Conservation (phyloP, 2,329 filamentous ascomycete genomes). For the Purpureocillium takamizusanense region DNA sequence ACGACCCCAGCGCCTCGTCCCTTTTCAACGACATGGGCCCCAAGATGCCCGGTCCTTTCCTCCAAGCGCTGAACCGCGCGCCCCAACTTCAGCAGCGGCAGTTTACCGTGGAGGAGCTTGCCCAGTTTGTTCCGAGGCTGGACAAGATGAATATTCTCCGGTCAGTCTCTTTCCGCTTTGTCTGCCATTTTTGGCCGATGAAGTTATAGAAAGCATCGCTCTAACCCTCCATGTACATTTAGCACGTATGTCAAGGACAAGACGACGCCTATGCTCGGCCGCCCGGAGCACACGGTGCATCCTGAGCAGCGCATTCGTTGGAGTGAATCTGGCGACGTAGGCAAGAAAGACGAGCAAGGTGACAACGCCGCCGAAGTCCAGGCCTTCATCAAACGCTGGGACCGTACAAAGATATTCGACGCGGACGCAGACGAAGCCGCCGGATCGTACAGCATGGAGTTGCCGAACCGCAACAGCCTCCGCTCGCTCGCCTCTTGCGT, state of each 20-base stretch:
- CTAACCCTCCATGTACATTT: no score
- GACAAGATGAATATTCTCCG: constrained; percentile 4
- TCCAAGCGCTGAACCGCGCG: constrained; percentile 13
- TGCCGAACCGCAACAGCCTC: background rate
- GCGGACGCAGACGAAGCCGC: no score
- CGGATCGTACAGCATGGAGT: no score
- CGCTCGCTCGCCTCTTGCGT: background rate
- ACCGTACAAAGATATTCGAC: no score
- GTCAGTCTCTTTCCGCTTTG: constrained; percentile 7
- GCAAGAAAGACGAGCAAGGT: no score
- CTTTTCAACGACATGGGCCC: constrained; percentile 8
- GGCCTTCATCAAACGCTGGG: no score
- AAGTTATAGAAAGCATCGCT: no score
- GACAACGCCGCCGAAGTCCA: no score
- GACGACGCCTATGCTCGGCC: background rate
- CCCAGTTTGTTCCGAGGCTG: constrained; percentile 4
- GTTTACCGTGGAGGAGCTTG: constrained; percentile 13
- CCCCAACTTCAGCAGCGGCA: constrained; percentile 11
- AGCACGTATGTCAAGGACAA: background rate
- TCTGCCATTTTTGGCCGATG: no score
- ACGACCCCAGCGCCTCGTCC: constrained; percentile 7
- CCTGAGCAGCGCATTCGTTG: no score
- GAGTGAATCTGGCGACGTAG: no score
- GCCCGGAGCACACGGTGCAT: background rate
- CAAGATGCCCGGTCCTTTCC: constrained; percentile 12